Percentiles rank a stretch among this genome's conserved stretches.
Evolutionary conservation across 139 green algal genomes (phyloP).

Genomic region (Closterium sp.): DNA sequence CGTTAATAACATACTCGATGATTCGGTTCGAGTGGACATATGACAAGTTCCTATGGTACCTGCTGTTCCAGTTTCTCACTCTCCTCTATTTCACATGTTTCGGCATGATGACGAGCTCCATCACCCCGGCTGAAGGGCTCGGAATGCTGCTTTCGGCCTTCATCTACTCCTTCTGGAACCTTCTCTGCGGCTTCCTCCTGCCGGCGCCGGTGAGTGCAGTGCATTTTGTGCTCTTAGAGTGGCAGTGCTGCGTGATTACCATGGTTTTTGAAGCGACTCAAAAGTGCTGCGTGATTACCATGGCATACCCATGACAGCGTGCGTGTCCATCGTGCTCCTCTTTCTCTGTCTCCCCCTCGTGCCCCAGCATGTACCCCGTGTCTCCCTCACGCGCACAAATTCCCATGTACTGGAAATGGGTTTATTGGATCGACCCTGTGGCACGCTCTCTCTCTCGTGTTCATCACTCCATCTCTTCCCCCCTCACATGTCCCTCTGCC

Average conservation of each 20-base stretch:
- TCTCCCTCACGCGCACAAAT: too few relatives aligned
- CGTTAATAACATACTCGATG: constrained; percentile 21
- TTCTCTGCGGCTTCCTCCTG: constrained; percentile 42
- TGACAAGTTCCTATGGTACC: constrained; percentile 35
- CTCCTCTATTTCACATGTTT: constrained; percentile 32
- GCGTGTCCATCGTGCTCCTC: neutral
- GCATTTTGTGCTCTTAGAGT: neutral
- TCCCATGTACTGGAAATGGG: too few relatives aligned
- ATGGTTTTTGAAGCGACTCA: too few relatives aligned
- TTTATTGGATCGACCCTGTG: neutral
- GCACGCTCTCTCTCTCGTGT: too few relatives aligned
- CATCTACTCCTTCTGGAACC: constrained; percentile 45
- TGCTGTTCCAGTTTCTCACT: constrained; percentile 28
- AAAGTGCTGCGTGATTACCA: too few relatives aligned
- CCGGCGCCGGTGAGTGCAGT: neutral
- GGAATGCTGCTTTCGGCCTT: constrained; percentile 10
- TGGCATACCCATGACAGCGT: too few relatives aligned
- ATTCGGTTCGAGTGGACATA: constrained; percentile 30
- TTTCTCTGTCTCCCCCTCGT: neutral
- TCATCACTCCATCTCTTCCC: too few relatives aligned
- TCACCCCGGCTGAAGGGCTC: constrained; percentile 23
- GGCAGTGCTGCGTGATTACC: too few relatives aligned
- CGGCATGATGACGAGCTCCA: constrained; percentile 31
- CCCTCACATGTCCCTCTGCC: constrained; percentile 42
- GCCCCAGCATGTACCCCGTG: too few relatives aligned